Conservation (phyloP, 2,329 filamentous ascomycete genomes). For the Trichoderma sp. region DNA sequence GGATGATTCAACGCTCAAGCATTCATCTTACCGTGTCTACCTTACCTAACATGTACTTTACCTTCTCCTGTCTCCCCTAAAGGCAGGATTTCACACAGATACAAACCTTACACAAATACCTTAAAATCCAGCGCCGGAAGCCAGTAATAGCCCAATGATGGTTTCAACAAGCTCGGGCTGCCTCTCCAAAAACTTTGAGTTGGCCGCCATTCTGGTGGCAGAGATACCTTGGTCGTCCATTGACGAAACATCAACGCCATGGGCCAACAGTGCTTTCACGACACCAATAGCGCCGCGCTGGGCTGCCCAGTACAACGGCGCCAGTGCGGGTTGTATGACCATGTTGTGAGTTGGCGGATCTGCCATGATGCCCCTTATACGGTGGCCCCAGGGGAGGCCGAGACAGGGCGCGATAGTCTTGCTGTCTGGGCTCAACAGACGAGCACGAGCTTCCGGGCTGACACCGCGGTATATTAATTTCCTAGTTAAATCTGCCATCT, state of each 20-base stretch:
- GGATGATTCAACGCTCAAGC: background rate
- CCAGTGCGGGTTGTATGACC: background rate
- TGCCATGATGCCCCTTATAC: background rate
- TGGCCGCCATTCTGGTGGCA: background rate
- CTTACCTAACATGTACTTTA: background rate
- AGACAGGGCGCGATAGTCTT: background rate
- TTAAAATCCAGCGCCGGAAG: background rate
- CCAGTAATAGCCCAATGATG: background rate
- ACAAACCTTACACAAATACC: background rate
- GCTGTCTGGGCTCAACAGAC: background rate
- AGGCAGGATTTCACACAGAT: background rate
- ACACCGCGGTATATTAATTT: constrained; percentile 19
- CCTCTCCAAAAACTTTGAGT: background rate
- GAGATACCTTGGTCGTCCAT: background rate
- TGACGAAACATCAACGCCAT: constrained; percentile 14
- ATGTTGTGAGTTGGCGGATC: background rate
- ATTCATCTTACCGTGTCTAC: background rate
- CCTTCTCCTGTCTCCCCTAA: too few species aligned
- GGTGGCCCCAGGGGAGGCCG: background rate
- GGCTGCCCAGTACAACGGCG: constrained; percentile 17
- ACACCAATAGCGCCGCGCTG: background rate
- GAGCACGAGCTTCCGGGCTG: constrained; percentile 16
- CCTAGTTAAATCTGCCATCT: constrained; percentile 11
- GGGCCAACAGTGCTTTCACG: background rate
- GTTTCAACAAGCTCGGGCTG: background rate